Evolutionary conservation across 2,329 filamentous ascomycete species (phyloP), one percentile per base, ranked within the genome.

Genomic region (Davidsoniella eucalypti): DNA sequence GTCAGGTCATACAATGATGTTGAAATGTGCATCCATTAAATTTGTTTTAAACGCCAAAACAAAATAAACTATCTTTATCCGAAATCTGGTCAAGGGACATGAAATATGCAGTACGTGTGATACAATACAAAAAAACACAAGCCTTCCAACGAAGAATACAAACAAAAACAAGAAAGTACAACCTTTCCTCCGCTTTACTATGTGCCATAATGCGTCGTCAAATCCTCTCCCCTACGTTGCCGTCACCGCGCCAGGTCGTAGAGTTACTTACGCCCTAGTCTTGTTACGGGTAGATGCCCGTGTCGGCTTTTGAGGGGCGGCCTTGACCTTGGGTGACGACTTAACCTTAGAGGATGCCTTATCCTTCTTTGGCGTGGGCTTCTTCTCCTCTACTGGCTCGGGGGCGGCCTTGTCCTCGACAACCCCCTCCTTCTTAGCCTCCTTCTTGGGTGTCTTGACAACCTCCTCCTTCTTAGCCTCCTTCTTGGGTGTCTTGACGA

Each of bases 271-370:
- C 14, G 48, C 44, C 52, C 40, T 23, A 33, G 50, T 53, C 48
- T 50, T 53, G 48, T 50, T 53, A 50, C 52, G 52, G 43, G 52
- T 48, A 40, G 52, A 53, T 39, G 44, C 23, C 16, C 52, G 52
- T 39, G 52, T 53, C 23, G 52, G 52, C 44, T 53, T 50, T 47
- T 49, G 37, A 6, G 50, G 45, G 5, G 44, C 23, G 14, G 56
- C 65, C 57, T 62, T 65, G 52, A 58, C 59, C 59, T 67, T 67
- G 60, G 64, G 67, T 42, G 56, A 58, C 56, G 64, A 62, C 54
- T 62, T 63, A 36, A 58, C 57, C 55, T 51, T 49, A 8, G 44
- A 16, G 26, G 62, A 58, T 50, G 61, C 65, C 57, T 71, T 64
- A 51, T 67, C 65, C 44, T 62, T 61, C 17, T 60, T 59, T n/a